Percentiles rank a stretch among this genome's conserved stretches.
Evolutionary conservation across 2,329 filamentous ascomycete genomes (phyloP).

Genomic region (Intubia oerlemansii): DNA sequence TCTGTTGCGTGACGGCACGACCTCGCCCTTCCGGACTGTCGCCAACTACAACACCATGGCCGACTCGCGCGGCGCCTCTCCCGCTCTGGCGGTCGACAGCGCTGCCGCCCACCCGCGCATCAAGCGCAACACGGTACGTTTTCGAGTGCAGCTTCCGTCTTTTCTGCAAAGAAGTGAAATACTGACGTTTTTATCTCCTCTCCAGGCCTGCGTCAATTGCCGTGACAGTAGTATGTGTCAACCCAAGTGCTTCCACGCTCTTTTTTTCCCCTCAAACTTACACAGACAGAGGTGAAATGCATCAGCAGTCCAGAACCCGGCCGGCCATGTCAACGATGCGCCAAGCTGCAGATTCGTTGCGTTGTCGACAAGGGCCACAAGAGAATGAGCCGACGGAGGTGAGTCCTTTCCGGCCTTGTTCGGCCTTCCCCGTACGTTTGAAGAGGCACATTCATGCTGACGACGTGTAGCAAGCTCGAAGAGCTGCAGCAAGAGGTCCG

Average conservation of each 20-base stretch:
- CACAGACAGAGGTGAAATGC: conserved; percentile 9
- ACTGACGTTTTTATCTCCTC: neutral
- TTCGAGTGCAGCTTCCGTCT: neutral
- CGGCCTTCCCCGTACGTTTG: neutral
- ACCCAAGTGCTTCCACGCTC: neutral
- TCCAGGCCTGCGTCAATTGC: conserved; percentile 10
- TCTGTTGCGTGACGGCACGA: too few relatives aligned
- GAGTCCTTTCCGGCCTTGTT: neutral
- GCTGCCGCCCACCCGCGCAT: conserved; percentile 6
- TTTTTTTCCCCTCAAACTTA: neutral
- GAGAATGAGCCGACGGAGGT: conserved; percentile 9
- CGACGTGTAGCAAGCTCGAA: conserved; percentile 27
- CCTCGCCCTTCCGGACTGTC: too few relatives aligned
- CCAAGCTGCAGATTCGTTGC: conserved; percentile 8
- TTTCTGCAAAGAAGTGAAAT: neutral
- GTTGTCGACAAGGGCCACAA: conserved; percentile 9
- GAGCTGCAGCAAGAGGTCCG: conserved; percentile 31
- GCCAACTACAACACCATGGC: too few relatives aligned
- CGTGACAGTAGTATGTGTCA: conserved; percentile 9
- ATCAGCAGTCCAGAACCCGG: conserved; percentile 6
- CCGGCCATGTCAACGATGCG: conserved; percentile 8
- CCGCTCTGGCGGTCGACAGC: conserved; percentile 4
- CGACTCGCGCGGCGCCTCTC: conserved; percentile 3
- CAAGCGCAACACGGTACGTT: conserved; percentile 9
- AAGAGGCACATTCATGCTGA: conserved; percentile 1